Evolutionary conservation across 208 protist species (phyloP).

Genomic region (Trypanosoma avium): DNA sequence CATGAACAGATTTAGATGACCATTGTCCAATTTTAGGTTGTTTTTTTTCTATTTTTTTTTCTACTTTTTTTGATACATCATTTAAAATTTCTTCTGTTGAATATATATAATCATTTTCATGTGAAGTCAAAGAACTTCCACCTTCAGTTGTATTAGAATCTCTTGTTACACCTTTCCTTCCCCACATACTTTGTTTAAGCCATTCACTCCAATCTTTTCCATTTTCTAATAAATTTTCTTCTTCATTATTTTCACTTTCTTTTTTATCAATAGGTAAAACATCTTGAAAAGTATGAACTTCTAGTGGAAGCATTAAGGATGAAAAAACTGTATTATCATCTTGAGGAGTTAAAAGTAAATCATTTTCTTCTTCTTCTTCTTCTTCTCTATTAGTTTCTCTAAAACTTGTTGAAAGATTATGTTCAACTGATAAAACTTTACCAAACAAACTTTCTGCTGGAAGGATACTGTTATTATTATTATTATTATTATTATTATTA

Average conservation of each 20-base stretch:
- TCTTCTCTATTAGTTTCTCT: not conserved
- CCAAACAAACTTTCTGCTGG: too few species aligned
- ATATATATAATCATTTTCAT: not conserved
- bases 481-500: too few species aligned
- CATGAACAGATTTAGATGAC: not conserved
- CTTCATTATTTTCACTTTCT: not conserved
- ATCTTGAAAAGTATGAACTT: slow-evolving; percentile 1
- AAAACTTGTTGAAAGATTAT: not conserved
- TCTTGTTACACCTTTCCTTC: not conserved
- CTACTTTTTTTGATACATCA: not conserved
- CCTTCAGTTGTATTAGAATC: not conserved
- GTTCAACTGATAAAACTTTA: too few species aligned
- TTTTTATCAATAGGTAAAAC: not conserved
- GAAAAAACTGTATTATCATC: not conserved
- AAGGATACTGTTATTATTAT: too few species aligned
- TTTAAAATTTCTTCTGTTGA: not conserved
- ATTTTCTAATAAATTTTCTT: not conserved
- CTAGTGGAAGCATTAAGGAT: not conserved
- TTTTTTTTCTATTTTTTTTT: too few species aligned
- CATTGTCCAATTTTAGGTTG: too few species aligned
- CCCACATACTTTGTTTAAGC: slow-evolving; percentile 14
- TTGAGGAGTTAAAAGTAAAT: not conserved
- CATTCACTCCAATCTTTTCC: slow-evolving; percentile 1
- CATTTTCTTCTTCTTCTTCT: not conserved
- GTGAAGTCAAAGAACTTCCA: not conserved